Evolutionary conservation across 1,284 basidiomycete species (phyloP), one percentile per base, ranked within the genome.

Genomic region (Trametes hirsuta): DNA sequence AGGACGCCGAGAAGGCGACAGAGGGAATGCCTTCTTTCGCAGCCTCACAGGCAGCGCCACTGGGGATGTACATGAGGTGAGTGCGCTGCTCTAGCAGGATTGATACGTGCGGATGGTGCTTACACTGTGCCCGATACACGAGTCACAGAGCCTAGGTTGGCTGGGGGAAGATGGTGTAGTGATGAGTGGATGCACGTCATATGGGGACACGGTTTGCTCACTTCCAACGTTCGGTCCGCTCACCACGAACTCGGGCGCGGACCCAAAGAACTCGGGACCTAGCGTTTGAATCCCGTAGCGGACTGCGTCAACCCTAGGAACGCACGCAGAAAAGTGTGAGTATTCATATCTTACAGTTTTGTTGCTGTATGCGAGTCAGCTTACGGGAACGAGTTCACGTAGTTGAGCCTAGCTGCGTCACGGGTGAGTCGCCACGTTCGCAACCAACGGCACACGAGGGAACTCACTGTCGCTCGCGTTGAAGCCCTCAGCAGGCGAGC

Each of bases 181-280:
- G 47, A 22, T 18, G 34, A 36, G 34, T 37, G 18, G 3, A 34
- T 9, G 49, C n/a, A 6, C 12, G 10, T 21, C 25, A 52, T n/a
- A 63, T 45, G n/a, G 40, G 10, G 40, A 47, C 36, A 25, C 46
- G 9, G 14, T 18, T 18, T 36, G 68, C 76, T 73, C 61, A 80
- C 79, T 77, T 49, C 82, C 81, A 11, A 84, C 76, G 66, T 85
- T 84, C 0, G 79, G 77, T 0, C 83, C 84, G 61, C 77, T 76
- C 14, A 85, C 73, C 12, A 83, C 77, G 35, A 85, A 72, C 58
- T 84, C 82, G 0, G 83, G 82, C n/a, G 65, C 62, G 11, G 69
- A 64, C 8, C 75, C 74, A 35, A 81, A 79, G 67, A 80, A 75
- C 44, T 74, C 65, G 0, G 80, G 80, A 1, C 80, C 72, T 4